These are phyloP conservation scores for Boletus vermiculosoides DNA, from an alignment of 768 basidiomycete species.

Conservation along the genomic window DNA sequence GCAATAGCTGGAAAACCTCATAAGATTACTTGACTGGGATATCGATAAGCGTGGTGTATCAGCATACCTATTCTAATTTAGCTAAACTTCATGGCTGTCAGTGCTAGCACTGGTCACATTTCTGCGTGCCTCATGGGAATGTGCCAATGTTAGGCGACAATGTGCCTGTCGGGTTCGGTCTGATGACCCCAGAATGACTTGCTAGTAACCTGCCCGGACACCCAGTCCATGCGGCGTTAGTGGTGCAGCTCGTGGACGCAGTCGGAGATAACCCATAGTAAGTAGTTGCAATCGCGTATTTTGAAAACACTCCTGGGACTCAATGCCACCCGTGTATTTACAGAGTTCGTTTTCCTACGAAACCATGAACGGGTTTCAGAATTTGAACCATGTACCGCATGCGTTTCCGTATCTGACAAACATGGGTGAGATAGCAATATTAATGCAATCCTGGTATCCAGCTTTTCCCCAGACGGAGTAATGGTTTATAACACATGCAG, in stretches of 20 bases:
- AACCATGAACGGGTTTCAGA: not conserved
- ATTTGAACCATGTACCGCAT: not conserved
- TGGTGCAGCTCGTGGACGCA: too few relatives aligned
- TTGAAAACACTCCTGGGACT: not conserved
- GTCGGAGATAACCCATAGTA: not conserved
- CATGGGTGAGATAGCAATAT: constrained; percentile 1
- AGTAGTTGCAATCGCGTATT: too few relatives aligned
- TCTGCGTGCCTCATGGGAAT: not conserved
- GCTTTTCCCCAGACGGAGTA: too few relatives aligned
- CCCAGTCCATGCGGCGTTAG: not conserved
- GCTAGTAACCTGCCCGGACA: not conserved
- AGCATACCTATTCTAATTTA: not conserved
- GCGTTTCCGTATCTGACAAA: not conserved
- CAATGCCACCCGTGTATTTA: not conserved
- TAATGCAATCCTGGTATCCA: not conserved
- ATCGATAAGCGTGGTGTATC: not conserved
- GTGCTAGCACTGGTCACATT: not conserved
- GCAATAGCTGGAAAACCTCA: not conserved
- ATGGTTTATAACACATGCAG: constrained; percentile 1
- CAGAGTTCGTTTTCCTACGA: not conserved
- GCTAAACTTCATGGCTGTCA: not conserved
- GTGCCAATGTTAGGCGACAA: too few relatives aligned
- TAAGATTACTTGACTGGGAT: not conserved
- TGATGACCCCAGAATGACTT: not conserved
- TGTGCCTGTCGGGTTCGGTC: not conserved